Evolutionary conservation across 73 alveolate genomes (phyloP).

Genomic region (Paramecium sexaurelia): DNA sequence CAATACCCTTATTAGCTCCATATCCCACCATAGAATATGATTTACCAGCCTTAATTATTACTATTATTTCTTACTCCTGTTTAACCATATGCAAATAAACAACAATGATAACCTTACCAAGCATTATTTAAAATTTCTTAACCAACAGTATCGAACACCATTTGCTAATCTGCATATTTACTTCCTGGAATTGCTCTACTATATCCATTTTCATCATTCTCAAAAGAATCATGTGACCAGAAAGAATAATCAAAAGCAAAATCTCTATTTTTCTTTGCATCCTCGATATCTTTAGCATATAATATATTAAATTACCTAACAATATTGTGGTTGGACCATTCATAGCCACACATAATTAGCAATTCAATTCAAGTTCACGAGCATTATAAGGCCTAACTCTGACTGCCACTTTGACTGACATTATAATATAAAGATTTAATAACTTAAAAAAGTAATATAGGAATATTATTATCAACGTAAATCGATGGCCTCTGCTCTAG

Average conservation of each 20-base stretch:
- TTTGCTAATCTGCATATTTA: slow-evolving; percentile 94
- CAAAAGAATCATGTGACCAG: slow-evolving; percentile 99
- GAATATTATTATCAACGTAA: slow-evolving; percentile 26
- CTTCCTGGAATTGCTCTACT: slow-evolving; percentile 62
- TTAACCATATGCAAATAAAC: slow-evolving; percentile 99
- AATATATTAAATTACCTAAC: not conserved
- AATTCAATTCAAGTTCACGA: slow-evolving; percentile 87
- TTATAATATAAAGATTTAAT: slow-evolving; percentile 61
- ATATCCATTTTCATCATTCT: slow-evolving; percentile 83
- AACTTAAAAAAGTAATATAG: not conserved
- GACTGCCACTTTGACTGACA: slow-evolving; percentile 97
- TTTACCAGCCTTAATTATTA: slow-evolving; percentile 83
- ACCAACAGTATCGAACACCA: slow-evolving; percentile 92
- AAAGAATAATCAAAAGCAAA: slow-evolving; percentile 97
- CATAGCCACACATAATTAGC: slow-evolving; percentile 85
- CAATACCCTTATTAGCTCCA: slow-evolving; percentile 98
- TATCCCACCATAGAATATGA: slow-evolving; percentile 99
- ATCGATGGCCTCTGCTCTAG: slow-evolving; percentile 56
- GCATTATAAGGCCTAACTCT: slow-evolving; percentile 97
- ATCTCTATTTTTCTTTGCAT: slow-evolving; percentile 78
- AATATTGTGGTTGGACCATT: slow-evolving; percentile 72
- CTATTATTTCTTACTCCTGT: slow-evolving; percentile 77
- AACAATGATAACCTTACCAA: slow-evolving; percentile 99
- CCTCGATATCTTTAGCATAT: slow-evolving; percentile 32
- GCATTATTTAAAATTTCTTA: slow-evolving; percentile 84